Evolutionary conservation across 2,329 filamentous ascomycete species (phyloP), one percentile per base, ranked within the genome.

Genomic region (Phialophora verrucosa): DNA sequence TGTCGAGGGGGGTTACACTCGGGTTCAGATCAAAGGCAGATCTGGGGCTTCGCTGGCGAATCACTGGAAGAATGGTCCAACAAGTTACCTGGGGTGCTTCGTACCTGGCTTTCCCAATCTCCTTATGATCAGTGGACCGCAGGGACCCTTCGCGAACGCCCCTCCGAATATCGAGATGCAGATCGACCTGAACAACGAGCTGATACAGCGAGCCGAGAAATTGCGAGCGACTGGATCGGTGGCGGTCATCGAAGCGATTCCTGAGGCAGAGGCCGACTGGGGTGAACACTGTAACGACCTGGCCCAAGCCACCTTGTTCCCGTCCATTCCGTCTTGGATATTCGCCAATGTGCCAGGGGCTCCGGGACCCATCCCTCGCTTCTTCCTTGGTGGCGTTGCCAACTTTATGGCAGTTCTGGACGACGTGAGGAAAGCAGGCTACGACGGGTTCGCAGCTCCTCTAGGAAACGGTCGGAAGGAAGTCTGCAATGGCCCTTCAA

Each of bases 1-100:
- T 27, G 74, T 78, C 51, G 70, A 74, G 42, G 65, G 75, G 2
- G 64, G 67, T 4, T 79, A 2, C 78, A 79, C 0, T 71, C 77
- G 82, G 0, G 74, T 89, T 17, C 79, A 82, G 1, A 76, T 90
- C 7, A 72, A 80, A 2, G 87, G 88, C 0, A 79, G 79, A 25
- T 74, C 74, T 0, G 59, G 72, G 11, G 71, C 70, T 2, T 72
- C 66, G 0, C 64, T 78, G 32, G 73, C 70, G 27, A 72, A 78
- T 1, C 60, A 68, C 29, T 78, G 78, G 79, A 20, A 73, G 3
- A 70, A 69, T 11, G 65, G 69, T 1, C 72, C 75, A 2, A 74
- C 64, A 2, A 73, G 76, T 0, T 80, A 80, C 64, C 72, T 82
- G 0, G 81, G 81, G 0, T 62, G 80, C 5, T 71, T 71, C 4